Percentiles rank a stretch among this genome's conserved stretches.
These are phyloP conservation scores for Colletotrichum liriopes DNA, from an alignment of 2,329 filamentous ascomycete genomes.

Conservation along the genomic window DNA sequence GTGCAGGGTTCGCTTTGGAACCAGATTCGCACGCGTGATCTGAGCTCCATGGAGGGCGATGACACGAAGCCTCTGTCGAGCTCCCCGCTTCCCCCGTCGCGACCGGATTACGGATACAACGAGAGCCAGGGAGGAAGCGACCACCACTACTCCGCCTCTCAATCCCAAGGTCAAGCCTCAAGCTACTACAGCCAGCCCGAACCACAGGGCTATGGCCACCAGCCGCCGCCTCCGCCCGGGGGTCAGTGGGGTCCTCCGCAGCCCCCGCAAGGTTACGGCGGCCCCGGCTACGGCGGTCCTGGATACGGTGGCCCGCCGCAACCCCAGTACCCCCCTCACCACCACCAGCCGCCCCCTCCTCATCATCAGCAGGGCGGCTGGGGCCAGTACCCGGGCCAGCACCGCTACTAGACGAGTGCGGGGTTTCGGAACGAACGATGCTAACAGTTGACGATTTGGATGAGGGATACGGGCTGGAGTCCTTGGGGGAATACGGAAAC, in stretches of 20 bases:
- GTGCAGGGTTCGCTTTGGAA: constrained; percentile 73
- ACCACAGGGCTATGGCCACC: constrained; percentile 52
- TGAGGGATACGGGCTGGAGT: constrained; percentile 3
- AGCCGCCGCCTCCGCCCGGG: constrained; percentile 47
- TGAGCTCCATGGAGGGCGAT: constrained; percentile 68
- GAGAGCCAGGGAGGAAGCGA: constrained; percentile 48
- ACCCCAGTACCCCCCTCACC: constrained; percentile 39
- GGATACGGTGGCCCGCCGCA: constrained; percentile 45
- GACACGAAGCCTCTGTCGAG: constrained; percentile 59
- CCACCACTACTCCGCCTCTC: constrained; percentile 46
- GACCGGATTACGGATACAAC: constrained; percentile 60
- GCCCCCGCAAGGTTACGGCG: constrained; percentile 48
- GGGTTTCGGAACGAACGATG: neutral
- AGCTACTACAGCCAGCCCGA: constrained; percentile 45
- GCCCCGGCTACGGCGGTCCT: constrained; percentile 49
- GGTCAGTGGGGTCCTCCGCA: constrained; percentile 44
- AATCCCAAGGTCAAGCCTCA: constrained; percentile 39
- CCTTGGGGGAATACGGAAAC: constrained; percentile 11
- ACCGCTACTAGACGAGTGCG: constrained; percentile 47
- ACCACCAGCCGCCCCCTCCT: constrained; percentile 39
- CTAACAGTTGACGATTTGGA: neutral
- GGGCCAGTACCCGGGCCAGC: constrained; percentile 57
- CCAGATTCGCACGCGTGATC: constrained; percentile 72
- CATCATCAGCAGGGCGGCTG: constrained; percentile 48
- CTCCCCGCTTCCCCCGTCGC: constrained; percentile 53